These are phyloP conservation scores for Fusarium drepaniforme DNA, from an alignment of 2,329 filamentous ascomycete genomes.

Conservation along the genomic window DNA sequence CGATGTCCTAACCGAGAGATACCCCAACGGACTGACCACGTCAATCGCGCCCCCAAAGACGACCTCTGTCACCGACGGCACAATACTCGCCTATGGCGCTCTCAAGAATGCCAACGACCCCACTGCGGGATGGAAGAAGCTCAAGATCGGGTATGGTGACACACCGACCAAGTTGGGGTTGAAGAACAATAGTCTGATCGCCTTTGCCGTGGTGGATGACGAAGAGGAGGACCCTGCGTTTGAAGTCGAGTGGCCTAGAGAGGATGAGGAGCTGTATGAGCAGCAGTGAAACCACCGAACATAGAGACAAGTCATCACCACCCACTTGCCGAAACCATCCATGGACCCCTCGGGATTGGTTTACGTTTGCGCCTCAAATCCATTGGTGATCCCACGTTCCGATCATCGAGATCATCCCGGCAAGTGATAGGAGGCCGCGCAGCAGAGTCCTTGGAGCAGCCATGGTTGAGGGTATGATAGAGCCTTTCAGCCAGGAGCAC, in stretches of 20 bases:
- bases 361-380: background rate
- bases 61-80: constrained; percentile 55
- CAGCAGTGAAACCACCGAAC: constrained; percentile 7
- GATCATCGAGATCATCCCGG: background rate
- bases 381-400: background rate
- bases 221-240: constrained; percentile 56
- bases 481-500: background rate
- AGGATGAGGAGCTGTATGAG: constrained; percentile 55
- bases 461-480: background rate
- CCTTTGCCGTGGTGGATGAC: constrained; percentile 61
- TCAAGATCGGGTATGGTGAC: constrained; percentile 53
- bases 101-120: constrained; percentile 60
- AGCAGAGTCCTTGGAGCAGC: background rate
- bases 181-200: constrained; percentile 61
- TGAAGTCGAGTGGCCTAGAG: constrained; percentile 59
- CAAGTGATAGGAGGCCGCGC: background rate
- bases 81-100: constrained; percentile 60
- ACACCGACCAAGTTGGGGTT: constrained; percentile 58
- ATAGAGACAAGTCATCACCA: background rate
- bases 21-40: constrained; percentile 63
- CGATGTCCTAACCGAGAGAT: constrained; percentile 67
- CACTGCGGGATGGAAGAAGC: constrained; percentile 61
- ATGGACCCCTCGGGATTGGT: background rate
- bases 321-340: background rate
- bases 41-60: constrained; percentile 48